phyloP scores from a whole-genome alignment of 1,284 basidiomycete species.

The Xerocomus nothofagi region DNA sequence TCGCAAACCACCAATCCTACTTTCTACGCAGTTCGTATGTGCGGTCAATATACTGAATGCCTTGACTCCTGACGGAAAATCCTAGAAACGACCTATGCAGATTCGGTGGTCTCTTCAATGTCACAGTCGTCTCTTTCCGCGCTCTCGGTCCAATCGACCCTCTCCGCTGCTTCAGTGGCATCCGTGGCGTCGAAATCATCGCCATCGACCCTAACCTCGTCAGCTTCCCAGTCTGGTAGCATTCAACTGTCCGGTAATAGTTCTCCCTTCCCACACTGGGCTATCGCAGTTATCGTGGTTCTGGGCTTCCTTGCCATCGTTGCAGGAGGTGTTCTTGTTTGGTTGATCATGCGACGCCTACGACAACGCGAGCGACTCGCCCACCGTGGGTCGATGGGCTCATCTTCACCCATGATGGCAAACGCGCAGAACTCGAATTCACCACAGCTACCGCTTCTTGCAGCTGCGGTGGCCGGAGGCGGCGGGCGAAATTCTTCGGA shows the following conservation, averaged over 20 bases:
- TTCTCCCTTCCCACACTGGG: conserved; percentile 74
- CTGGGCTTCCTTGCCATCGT: conserved; percentile 79
- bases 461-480: conserved; percentile 36
- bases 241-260: conserved; percentile 46
- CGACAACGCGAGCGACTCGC: conserved; percentile 53
- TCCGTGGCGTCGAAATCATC: conserved; percentile 29
- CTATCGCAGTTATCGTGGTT: conserved; percentile 83
- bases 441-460: conserved; percentile 56
- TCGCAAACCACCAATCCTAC: conserved; percentile 62
- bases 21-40: conserved; percentile 77
- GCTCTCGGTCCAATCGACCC: conserved; percentile 38
- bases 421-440: conserved; percentile 44
- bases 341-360: conserved; percentile 68
- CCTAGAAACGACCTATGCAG: conserved; percentile 70
- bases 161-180: conserved; percentile 33
- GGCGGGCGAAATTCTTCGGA: conserved; percentile 30
- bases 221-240: conserved; percentile 36
- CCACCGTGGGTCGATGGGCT: conserved; percentile 72
- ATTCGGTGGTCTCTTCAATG: conserved; percentile 57
- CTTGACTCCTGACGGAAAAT: conserved; percentile 15
- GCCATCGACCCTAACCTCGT: conserved; percentile 23
- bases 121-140: conserved; percentile 45
- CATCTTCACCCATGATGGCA: conserved; percentile 78
- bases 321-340: conserved; percentile 62
- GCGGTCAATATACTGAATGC: conserved; percentile 4